phyloP scores from a whole-genome alignment of 345 rosid genomes.

The Lumnitzera racemosa region DNA sequence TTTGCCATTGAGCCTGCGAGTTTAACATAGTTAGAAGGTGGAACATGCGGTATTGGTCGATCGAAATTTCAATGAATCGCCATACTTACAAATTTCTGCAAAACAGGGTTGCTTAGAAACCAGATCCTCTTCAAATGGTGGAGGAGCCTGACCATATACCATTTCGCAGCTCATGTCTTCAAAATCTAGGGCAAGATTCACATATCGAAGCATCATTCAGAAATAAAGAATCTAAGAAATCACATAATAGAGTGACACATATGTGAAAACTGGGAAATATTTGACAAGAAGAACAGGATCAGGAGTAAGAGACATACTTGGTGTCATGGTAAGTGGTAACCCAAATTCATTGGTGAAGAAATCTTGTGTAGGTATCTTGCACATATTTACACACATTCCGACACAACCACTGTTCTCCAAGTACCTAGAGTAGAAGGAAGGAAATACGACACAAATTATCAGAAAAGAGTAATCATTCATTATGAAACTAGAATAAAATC shows the following conservation, averaged over 20 bases:
- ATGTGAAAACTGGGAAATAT: no score
- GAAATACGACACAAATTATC: conserved; percentile 8
- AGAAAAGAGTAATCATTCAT: background rate
- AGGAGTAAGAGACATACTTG: conserved; percentile 35
- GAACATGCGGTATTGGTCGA: background rate
- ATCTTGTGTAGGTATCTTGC: conserved; percentile 95
- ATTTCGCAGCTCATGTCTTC: conserved; percentile 98
- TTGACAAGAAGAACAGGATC: background rate
- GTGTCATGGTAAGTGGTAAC: conserved; percentile 88
- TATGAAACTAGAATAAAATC: no score
- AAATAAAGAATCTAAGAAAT: background rate
- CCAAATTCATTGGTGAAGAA: conserved; percentile 98
- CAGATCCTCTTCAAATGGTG: conserved; percentile 66
- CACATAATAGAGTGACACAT: background rate
- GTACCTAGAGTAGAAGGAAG: conserved; percentile 41
- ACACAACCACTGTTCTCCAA: conserved; percentile 97
- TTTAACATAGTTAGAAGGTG: conserved; percentile 8
- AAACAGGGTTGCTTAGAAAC: conserved; percentile 56
- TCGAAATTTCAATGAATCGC: background rate
- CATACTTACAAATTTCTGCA: conserved; percentile 45
- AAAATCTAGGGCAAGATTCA: conserved; percentile 40
- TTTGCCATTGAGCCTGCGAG: conserved; percentile 50
- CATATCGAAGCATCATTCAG: background rate
- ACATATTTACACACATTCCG: conserved; percentile 96
- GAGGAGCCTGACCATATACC: conserved; percentile 89